Evolutionary conservation across 257 asterid species (phyloP).

Genomic region (Leptodermis oblonga): DNA sequence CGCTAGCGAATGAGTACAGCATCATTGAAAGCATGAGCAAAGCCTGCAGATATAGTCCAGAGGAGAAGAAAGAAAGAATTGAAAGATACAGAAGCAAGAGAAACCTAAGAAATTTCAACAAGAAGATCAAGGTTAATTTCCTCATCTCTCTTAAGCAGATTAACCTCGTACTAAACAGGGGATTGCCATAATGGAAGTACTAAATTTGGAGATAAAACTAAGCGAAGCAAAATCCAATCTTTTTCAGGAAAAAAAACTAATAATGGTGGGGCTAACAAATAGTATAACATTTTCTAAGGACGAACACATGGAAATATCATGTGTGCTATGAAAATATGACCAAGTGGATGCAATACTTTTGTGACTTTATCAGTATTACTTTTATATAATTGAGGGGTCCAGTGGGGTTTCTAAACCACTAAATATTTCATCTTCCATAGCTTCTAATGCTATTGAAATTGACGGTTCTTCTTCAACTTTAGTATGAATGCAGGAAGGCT

Average conservation of each 20-base stretch:
- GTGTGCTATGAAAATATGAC: neutral
- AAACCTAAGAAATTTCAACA: slow-evolving; percentile 79
- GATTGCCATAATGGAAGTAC: neutral
- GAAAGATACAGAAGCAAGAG: slow-evolving; percentile 86
- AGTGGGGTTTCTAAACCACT: neutral
- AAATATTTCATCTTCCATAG: neutral
- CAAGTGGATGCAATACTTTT: neutral
- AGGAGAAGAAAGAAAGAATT: slow-evolving; percentile 81
- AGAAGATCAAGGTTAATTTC: slow-evolving; percentile 70
- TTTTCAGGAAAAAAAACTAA: neutral
- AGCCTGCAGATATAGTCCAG: slow-evolving; percentile 72
- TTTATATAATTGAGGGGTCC: slow-evolving; percentile 11
- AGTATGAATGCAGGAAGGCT: slow-evolving; percentile 94
- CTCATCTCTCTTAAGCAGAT: neutral
- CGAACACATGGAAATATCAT: slow-evolving; percentile 24
- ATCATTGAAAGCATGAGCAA: slow-evolving; percentile 82
- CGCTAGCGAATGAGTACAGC: slow-evolving; percentile 51
- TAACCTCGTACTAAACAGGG: slow-evolving; percentile 2
- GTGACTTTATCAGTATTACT: neutral
- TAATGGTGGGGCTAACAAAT: slow-evolving; percentile 4
- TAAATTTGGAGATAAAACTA: neutral
- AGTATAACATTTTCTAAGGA: neutral
- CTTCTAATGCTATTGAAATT: neutral
- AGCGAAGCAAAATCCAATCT: neutral
- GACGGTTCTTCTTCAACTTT: slow-evolving; percentile 6